Base-by-base conservation (phyloP, 108 stramenopile species). In the Cyclotella sp. region DNA sequence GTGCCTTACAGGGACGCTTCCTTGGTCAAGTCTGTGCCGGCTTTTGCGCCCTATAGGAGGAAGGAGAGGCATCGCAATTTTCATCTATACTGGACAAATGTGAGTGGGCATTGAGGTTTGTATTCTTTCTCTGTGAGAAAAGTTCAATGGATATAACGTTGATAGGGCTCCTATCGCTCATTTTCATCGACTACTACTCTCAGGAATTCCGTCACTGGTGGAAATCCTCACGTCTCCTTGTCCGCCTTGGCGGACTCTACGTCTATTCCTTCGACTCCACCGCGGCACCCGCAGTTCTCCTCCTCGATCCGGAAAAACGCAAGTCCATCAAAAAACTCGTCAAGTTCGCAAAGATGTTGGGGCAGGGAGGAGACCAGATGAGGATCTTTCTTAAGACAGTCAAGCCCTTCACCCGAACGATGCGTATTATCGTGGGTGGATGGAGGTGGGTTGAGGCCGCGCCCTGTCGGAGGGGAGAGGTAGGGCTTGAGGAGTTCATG, bases 141-240 rank as follows among this genome's bases (percentile, higher is more conserved):
- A 9, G 4, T 10, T 42, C 15, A 9, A 62, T 39, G 19, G 30
- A 16, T 18, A 62, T 34, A 26, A 15, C 40, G 16, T 41, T 47
- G 9, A n/a, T n/a, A n/a, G n/a, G n/a, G n/a, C n/a, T n/a, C n/a
- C n/a, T n/a, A n/a, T n/a, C n/a, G n/a, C n/a, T n/a, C n/a, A n/a
- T n/a, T n/a, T n/a, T n/a, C n/a, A n/a, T n/a, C n/a, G n/a, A n/a
- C n/a, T 9, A 26, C 60, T n/a, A 45, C 40, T 4, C 4, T 9
- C 26, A 77, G 77, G 73, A 79, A 72, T 79, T 79, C 42, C 78
- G 78, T 79, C 78, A 79, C 58, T 79, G 78, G 78, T 93, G 92
- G 92, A 93, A 93, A 70, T 83, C 88, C 6, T 84, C 86, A n/a
- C 83, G 92, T 58, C 88, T 93, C 24, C 79, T 93, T 11, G 88